These are phyloP conservation scores for Antitrichia curtipendula DNA, from an alignment of 225 moss, liverwort and hornwort species.

Conservation along the genomic window DNA sequence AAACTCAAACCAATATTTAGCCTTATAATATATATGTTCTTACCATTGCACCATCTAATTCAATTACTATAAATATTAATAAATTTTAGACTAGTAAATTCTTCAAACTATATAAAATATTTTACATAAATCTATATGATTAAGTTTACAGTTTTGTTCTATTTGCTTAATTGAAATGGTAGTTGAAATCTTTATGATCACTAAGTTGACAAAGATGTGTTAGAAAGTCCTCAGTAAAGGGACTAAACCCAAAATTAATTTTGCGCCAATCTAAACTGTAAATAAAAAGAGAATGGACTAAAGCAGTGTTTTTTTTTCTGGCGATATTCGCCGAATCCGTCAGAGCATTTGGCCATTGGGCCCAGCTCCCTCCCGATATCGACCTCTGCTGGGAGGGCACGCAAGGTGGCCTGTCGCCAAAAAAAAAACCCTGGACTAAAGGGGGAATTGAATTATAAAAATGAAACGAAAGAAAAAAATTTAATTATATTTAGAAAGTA, in stretches of 20 bases:
- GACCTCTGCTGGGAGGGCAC: no score
- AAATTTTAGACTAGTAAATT: not conserved
- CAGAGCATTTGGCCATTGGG: no score
- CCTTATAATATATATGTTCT: not conserved
- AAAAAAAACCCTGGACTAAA: no score
- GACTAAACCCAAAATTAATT: not conserved
- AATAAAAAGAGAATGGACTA: not conserved
- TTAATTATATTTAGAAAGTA: not conserved
- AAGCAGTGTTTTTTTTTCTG: accelerated
- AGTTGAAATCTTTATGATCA: accelerated
- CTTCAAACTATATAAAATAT: not conserved
- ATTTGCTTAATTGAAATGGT: not conserved
- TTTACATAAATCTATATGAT: not conserved
- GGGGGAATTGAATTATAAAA: no score
- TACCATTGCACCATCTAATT: not conserved
- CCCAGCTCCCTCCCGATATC: no score
- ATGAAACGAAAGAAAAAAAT: no score
- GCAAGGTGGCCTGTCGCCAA: no score
- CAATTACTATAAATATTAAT: not conserved
- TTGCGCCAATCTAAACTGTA: not conserved
- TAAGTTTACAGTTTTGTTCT: not conserved
- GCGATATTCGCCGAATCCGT: no score
- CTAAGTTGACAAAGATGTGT: accelerated
- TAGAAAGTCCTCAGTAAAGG: accelerated
- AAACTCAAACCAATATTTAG: not conserved